Conservation (phyloP, 306 rosid genomes). For the Prunus armeniaca region DNA sequence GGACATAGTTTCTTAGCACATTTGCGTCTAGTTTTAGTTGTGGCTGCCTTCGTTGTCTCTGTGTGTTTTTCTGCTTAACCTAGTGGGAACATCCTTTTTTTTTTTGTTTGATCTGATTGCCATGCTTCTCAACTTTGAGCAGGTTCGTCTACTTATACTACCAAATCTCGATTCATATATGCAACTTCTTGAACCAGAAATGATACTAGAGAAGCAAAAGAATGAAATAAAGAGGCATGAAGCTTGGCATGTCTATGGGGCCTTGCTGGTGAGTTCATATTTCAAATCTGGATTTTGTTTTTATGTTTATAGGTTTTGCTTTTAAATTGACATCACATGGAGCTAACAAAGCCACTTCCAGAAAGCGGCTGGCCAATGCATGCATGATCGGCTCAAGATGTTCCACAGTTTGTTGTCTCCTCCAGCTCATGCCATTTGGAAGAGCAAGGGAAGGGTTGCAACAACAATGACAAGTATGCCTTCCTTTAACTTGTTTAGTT, state of each 20-base stretch:
- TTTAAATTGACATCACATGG: constrained; percentile 9
- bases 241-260: constrained; percentile 86
- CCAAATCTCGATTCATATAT: constrained; percentile 87
- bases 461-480: constrained; percentile 42
- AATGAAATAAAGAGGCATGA: constrained; percentile 75
- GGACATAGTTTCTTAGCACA: neutral
- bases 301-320: constrained; percentile 6
- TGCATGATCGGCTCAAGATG: constrained; percentile 50
- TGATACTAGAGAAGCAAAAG: constrained; percentile 72
- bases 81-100: constrained; percentile 12
- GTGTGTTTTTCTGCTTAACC: constrained; percentile 9
- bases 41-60: neutral
- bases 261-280: constrained; percentile 68
- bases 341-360: constrained; percentile 41
- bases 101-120: constrained; percentile 10
- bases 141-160: constrained; percentile 78
- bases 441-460: constrained; percentile 48
- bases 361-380: constrained; percentile 75
- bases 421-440: constrained; percentile 40
- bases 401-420: constrained; percentile 45
- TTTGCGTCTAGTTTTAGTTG: constrained; percentile 1
- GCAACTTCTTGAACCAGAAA: constrained; percentile 78
- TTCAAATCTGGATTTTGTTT: constrained; percentile 8
- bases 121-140: constrained; percentile 25
- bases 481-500: constrained; percentile 13